phyloP scores from a whole-genome alignment of 148 eudicot species.

The Pharnaceum exiguum region DNA sequence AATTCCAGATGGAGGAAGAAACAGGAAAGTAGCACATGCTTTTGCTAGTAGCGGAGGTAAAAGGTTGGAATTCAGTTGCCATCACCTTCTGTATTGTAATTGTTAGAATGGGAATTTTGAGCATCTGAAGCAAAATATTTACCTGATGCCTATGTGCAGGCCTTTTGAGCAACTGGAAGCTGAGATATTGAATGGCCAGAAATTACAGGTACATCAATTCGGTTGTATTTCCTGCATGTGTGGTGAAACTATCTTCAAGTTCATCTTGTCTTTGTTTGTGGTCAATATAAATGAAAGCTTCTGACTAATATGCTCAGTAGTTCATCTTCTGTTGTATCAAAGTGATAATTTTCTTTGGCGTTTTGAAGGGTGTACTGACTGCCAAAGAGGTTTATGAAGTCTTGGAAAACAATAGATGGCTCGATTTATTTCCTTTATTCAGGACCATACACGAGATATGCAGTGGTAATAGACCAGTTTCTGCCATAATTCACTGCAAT shows the following conservation, averaged over 20 bases:
- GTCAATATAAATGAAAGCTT: too few species aligned
- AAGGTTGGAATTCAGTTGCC: slow-evolving; percentile 29
- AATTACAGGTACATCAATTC: slow-evolving; percentile 58
- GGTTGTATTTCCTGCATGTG: neutral
- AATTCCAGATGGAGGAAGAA: slow-evolving; percentile 85
- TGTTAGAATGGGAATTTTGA: neutral
- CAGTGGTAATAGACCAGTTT: slow-evolving; percentile 57
- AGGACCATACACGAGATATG: slow-evolving; percentile 91
- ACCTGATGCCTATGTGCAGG: slow-evolving; percentile 30
- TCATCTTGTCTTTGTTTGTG: neutral
- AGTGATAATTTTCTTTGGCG: neutral
- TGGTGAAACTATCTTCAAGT: neutral
- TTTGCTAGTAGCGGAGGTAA: slow-evolving; percentile 80
- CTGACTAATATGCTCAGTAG: neutral
- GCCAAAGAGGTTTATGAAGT: slow-evolving; percentile 88
- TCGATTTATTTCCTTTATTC: slow-evolving; percentile 83
- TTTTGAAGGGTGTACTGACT: slow-evolving; percentile 82
- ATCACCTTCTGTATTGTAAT: neutral
- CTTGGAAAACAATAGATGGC: slow-evolving; percentile 61
- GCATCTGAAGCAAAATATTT: neutral
- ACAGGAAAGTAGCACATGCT: slow-evolving; percentile 91
- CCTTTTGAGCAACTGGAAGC: slow-evolving; percentile 90
- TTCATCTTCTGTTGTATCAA: neutral
- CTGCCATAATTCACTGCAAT: slow-evolving; percentile 68
- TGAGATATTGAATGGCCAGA: slow-evolving; percentile 93